Conservation (phyloP, 352 stramenopile species). For the Globisporangium spinosum region DNA sequence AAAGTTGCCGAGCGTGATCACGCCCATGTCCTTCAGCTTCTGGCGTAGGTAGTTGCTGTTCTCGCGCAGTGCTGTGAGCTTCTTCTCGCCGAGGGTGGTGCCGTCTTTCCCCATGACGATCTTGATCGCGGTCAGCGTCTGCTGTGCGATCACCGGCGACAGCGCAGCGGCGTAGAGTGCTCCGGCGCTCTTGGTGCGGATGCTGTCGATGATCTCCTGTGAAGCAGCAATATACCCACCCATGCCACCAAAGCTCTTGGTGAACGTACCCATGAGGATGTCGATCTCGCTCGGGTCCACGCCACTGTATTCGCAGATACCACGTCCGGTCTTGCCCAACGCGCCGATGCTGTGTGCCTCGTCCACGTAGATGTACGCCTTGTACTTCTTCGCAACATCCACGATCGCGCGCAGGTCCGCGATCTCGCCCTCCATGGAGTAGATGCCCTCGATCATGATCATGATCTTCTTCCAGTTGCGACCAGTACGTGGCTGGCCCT, state of each 20-base stretch:
- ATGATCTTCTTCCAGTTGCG: constrained; percentile 95
- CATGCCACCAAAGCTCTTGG: constrained; percentile 94
- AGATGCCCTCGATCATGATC: constrained; percentile 90
- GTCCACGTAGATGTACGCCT: constrained; percentile 93
- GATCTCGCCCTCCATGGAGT: constrained; percentile 54
- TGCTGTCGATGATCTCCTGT: background rate
- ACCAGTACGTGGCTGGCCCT: constrained; percentile 80
- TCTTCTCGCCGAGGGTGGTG: constrained; percentile 87
- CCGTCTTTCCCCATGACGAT: constrained; percentile 96
- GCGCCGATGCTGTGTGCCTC: constrained; percentile 95
- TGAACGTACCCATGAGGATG: constrained; percentile 96
- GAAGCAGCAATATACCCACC: constrained; percentile 89
- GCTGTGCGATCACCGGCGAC: constrained; percentile 42
- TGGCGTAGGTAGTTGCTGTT: constrained; percentile 98
- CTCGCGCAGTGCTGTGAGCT: constrained; percentile 91
- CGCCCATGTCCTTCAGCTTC: constrained; percentile 92
- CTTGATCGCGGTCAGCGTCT: constrained; percentile 76
- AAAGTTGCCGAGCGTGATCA: constrained; percentile 91
- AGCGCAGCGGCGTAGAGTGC: constrained; percentile 1
- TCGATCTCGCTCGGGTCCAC: constrained; percentile 91
- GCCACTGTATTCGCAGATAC: constrained; percentile 85
- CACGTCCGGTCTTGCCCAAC: constrained; percentile 86
- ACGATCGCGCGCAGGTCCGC: constrained; percentile 89
- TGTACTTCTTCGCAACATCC: constrained; percentile 91
- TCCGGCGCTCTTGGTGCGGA: constrained; percentile 32